Evolutionary conservation across 148 eudicot species (phyloP).

Genomic region (Gaultheria prostrata): DNA sequence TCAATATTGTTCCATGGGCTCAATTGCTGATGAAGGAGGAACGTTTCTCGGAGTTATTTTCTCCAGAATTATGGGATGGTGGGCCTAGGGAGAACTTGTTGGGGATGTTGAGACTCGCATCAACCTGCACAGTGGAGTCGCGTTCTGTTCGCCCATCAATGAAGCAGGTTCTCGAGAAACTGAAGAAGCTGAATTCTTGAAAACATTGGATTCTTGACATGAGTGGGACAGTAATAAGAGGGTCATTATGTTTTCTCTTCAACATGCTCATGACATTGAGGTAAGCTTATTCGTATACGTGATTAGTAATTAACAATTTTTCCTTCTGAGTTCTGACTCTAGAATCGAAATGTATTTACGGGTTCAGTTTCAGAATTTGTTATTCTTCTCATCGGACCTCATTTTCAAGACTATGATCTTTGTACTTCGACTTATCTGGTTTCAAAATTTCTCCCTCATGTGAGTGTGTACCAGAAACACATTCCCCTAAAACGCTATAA

Average conservation of each 20-base stretch:
- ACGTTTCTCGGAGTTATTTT: constrained; percentile 43
- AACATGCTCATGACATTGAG: background rate
- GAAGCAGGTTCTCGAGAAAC: constrained; percentile 52
- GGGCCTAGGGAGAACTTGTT: constrained; percentile 52
- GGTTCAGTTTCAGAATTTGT: too few relatives aligned
- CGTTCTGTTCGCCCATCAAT: constrained; percentile 51
- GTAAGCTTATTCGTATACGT: background rate
- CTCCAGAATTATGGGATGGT: constrained; percentile 42
- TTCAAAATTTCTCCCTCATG: too few relatives aligned
- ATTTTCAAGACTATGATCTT: too few relatives aligned
- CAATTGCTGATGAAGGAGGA: constrained; percentile 40
- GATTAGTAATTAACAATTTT: too few relatives aligned
- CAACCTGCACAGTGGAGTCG: constrained; percentile 52
- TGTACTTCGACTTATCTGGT: too few relatives aligned
- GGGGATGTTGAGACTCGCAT: constrained; percentile 51
- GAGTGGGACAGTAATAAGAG: too few relatives aligned
- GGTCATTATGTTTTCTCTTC: background rate
- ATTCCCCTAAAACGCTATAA: too few relatives aligned
- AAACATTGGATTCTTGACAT: constrained; percentile 30
- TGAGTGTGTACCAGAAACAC: too few relatives aligned
- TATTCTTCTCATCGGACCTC: too few relatives aligned
- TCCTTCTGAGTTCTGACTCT: too few relatives aligned
- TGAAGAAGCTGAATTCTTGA: constrained; percentile 34
- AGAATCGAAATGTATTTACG: too few relatives aligned
- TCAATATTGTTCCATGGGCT: constrained; percentile 65